Conservation (phyloP, 108 stramenopile genomes). For the Epithemia pelagica region DNA sequence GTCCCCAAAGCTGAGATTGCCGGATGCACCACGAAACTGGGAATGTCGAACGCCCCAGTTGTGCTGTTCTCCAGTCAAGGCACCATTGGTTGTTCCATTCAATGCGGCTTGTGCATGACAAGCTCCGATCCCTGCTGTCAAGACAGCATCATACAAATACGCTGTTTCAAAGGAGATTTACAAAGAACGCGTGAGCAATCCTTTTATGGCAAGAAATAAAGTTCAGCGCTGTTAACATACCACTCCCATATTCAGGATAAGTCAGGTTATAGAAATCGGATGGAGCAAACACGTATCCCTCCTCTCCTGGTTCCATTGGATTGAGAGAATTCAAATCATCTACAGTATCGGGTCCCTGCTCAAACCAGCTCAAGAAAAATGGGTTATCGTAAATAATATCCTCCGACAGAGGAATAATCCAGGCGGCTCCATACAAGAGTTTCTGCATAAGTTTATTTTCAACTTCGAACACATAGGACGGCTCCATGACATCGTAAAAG, state of each 20-base stretch:
- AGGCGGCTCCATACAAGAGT: conserved; percentile 3
- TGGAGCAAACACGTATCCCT: conserved; percentile 2
- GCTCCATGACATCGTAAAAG: background rate
- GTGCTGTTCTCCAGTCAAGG: background rate
- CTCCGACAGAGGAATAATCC: background rate
- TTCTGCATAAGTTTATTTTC: background rate
- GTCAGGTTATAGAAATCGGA: background rate
- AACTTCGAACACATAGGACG: background rate
- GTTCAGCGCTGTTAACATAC: no score
- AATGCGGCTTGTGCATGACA: background rate
- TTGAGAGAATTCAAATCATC: background rate
- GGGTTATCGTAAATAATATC: background rate
- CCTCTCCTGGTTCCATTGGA: background rate
- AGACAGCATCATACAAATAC: conserved; percentile 9
- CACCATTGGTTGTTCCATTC: background rate
- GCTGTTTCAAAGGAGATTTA: background rate
- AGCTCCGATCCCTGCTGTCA: conserved; percentile 10
- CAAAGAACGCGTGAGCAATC: background rate
- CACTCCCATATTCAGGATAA: background rate
- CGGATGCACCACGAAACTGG: conserved; percentile 4
- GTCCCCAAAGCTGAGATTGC: background rate
- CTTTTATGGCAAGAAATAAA: no score
- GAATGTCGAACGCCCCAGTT: background rate
- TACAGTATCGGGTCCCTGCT: background rate
- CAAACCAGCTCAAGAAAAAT: background rate